phyloP scores from a whole-genome alignment of 768 basidiomycete genomes.

The Lentinus tigrinus region DNA sequence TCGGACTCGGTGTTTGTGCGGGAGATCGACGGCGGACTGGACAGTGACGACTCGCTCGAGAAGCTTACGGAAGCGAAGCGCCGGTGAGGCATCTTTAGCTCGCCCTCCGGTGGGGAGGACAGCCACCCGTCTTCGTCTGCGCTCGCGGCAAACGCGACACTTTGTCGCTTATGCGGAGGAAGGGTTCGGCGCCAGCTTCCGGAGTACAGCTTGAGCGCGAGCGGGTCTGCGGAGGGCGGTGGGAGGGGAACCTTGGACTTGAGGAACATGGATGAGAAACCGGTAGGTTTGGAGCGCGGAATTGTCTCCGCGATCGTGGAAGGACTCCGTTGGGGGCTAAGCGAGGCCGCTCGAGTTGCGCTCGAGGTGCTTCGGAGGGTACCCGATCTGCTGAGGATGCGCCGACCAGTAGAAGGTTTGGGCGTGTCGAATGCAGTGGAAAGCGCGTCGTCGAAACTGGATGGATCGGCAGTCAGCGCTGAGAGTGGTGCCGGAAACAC shows the following conservation, averaged over 20 bases:
- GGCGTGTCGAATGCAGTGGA: background rate
- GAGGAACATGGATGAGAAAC: slow-evolving; percentile 40
- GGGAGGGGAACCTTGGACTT: slow-evolving; percentile 33
- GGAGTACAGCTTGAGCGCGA: slow-evolving; percentile 44
- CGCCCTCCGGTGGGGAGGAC: slow-evolving; percentile 40
- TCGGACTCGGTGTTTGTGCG: slow-evolving; percentile 21
- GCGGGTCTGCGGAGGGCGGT: slow-evolving; percentile 48
- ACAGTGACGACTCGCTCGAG: slow-evolving; percentile 49
- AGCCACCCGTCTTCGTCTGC: slow-evolving; percentile 14
- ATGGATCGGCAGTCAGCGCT: slow-evolving; percentile 28
- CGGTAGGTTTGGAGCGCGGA: slow-evolving; percentile 10
- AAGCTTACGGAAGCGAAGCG: slow-evolving; percentile 43
- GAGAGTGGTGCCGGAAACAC: slow-evolving; percentile 77
- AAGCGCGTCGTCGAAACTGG: background rate
- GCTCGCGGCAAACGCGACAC: background rate
- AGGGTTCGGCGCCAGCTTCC: slow-evolving; percentile 44
- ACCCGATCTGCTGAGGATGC: slow-evolving; percentile 7
- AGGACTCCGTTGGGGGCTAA: slow-evolving; percentile 8
- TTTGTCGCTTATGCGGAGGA: background rate
- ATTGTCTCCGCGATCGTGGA: slow-evolving; percentile 4
- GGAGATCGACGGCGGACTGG: slow-evolving; percentile 28
- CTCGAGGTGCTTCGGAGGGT: slow-evolving; percentile 8
- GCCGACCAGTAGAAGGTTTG: background rate
- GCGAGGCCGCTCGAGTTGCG: slow-evolving; percentile 6
- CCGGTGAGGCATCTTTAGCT: slow-evolving; percentile 38